These are phyloP conservation scores for Fonsecaea multimorphosa DNA, from an alignment of 2,329 filamentous ascomycete species.

Conservation along the genomic window DNA sequence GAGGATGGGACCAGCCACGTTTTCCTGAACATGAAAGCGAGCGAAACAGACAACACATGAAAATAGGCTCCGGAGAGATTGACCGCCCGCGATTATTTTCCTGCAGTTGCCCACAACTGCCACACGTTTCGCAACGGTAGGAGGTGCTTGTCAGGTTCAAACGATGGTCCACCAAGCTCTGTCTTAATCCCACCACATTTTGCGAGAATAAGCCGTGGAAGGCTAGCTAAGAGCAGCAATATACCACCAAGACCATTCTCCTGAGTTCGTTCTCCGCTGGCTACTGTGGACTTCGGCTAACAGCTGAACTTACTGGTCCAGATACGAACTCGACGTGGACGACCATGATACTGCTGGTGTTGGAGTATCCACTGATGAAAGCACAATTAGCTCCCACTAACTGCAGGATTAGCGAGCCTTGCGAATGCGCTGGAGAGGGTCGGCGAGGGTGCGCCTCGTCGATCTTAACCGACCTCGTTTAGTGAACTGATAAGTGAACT, in stretches of 20 bases:
- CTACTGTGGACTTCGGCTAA: not conserved
- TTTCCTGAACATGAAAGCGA: not conserved
- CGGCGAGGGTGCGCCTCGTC: not conserved
- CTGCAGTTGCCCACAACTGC: not conserved
- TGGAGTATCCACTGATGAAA: not conserved
- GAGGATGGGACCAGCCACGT: not conserved
- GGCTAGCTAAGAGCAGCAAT: not conserved
- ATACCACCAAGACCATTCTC: not conserved
- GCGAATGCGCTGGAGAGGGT: not conserved
- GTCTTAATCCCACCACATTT: not conserved
- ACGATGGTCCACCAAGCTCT: not conserved
- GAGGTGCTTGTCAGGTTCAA: constrained; percentile 1
- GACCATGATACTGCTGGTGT: not conserved
- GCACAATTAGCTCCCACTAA: not conserved
- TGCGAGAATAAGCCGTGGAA: not conserved
- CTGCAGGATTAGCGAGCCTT: constrained; percentile 6
- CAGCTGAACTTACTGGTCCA: not conserved
- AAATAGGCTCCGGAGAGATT: constrained; percentile 1
- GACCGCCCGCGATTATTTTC: not conserved
- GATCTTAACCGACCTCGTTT: not conserved
- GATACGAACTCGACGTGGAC: not conserved
- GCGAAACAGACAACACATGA: not conserved
- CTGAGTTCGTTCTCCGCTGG: not conserved
- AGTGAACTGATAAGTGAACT: constrained; percentile 6
- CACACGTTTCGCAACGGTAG: not conserved